Conservation (phyloP, 2,329 filamentous ascomycete genomes). For the Clarireedia monteithiana region DNA sequence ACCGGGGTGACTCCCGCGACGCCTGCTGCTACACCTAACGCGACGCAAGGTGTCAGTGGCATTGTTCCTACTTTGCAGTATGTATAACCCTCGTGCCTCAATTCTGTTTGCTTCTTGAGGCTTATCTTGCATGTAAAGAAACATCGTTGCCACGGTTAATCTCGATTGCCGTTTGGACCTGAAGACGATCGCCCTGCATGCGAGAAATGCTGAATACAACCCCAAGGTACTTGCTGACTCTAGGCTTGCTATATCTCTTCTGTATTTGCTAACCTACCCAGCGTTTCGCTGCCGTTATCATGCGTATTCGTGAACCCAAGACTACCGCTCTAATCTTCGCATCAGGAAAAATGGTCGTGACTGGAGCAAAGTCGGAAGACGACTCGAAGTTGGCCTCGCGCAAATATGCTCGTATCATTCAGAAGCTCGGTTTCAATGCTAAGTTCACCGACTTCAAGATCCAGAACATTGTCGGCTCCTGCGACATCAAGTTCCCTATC, state of each 20-base stretch:
- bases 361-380: slow-evolving; percentile 94
- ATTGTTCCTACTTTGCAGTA: slow-evolving; percentile 94
- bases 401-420: slow-evolving; percentile 98
- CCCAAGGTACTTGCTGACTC: slow-evolving; percentile 67
- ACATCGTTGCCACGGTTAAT: slow-evolving; percentile 98
- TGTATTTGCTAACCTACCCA: slow-evolving; percentile 39
- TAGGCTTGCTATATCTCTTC: slow-evolving; percentile 36
- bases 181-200: slow-evolving; percentile 97
- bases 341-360: slow-evolving; percentile 98
- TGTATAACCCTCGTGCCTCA: slow-evolving; percentile 51
- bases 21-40: slow-evolving; percentile 84
- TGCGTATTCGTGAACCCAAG: slow-evolving; percentile 99
- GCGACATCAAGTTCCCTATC: slow-evolving; percentile 99
- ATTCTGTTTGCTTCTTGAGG: slow-evolving; percentile 33
- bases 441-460: slow-evolving; percentile 99
- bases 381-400: slow-evolving; percentile 93
- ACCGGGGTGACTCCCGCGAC: slow-evolving; percentile 82
- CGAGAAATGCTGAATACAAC: slow-evolving; percentile 97
- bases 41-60: slow-evolving; percentile 72
- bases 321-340: slow-evolving; percentile 97
- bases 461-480: slow-evolving; percentile 97
- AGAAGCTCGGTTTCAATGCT: slow-evolving; percentile 98
- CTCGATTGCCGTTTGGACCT: slow-evolving; percentile 94
- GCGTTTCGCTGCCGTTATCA: slow-evolving; percentile 98
- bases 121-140: slow-evolving; percentile 61